phyloP scores from a whole-genome alignment of 129 eudicot genomes.

The Erigeron canadensis region DNA sequence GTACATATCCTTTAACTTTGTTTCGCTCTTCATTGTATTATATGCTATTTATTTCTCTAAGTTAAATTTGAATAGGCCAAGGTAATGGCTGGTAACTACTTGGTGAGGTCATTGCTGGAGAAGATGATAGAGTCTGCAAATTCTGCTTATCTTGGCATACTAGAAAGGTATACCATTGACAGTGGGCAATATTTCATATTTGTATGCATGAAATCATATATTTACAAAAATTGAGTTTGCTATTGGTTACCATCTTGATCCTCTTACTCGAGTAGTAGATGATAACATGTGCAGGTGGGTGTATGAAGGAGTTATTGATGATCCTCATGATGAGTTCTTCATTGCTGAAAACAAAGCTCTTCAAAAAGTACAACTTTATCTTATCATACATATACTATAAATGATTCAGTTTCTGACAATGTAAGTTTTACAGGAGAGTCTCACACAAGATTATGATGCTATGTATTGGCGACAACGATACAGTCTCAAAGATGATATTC shows the following conservation, averaged over 20 bases:
- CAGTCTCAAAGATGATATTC: conserved; percentile 93
- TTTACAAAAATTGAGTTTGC: not conserved
- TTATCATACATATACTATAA: conserved; percentile 3
- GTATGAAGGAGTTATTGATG: conserved; percentile 97
- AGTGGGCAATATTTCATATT: not conserved
- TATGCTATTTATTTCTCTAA: not conserved
- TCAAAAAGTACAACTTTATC: conserved; percentile 56
- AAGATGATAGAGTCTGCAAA: conserved; percentile 91
- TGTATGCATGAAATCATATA: not conserved
- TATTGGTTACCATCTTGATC: not conserved
- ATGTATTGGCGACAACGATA: conserved; percentile 92
- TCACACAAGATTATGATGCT: conserved; percentile 91
- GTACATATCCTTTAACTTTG: not conserved
- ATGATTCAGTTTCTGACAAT: conserved; percentile 32
- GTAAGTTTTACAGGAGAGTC: conserved; percentile 70
- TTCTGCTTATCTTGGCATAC: conserved; percentile 92
- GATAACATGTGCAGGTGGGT: conserved; percentile 69
- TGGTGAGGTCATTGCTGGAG: conserved; percentile 88
- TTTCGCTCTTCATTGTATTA: conserved; percentile 13
- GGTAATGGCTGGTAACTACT: conserved; percentile 96
- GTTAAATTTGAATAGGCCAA: conserved; percentile 55
- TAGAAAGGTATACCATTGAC: conserved; percentile 63
- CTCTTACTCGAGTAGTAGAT: conserved; percentile 16
- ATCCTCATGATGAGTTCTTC: conserved; percentile 93
- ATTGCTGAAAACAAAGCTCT: conserved; percentile 94